These are phyloP conservation scores for Candida dendrica DNA, from an alignment of 805 yeast genomes.

Conservation along the genomic window DNA sequence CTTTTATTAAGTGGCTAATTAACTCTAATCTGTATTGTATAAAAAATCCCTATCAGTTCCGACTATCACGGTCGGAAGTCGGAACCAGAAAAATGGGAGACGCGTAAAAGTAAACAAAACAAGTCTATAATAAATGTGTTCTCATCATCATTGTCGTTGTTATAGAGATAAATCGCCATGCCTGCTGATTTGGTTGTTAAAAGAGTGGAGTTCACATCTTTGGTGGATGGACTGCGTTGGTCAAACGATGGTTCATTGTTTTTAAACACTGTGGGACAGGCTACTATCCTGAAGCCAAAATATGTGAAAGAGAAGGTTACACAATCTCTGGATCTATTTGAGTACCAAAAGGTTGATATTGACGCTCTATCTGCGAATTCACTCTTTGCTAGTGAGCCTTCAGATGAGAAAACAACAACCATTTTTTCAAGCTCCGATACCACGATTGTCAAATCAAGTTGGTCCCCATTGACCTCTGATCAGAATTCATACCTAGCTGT, in stretches of 20 bases:
- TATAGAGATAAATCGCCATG: constrained; percentile 2
- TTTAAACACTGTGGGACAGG: constrained; percentile 12
- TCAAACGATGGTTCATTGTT: constrained; percentile 18
- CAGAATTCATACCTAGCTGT: constrained; percentile 12
- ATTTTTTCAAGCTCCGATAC: constrained; percentile 9
- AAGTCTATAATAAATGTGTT: too few relatives aligned
- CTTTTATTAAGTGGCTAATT: too few relatives aligned
- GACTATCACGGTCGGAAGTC: background rate
- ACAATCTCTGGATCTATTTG: constrained; percentile 11
- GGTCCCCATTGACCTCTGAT: constrained; percentile 16
- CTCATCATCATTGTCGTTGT: too few relatives aligned
- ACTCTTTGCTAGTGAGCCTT: constrained; percentile 5
- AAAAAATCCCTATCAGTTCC: background rate
- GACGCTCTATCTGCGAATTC: constrained; percentile 8
- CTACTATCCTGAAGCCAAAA: constrained; percentile 16
- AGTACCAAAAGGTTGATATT: constrained; percentile 6
- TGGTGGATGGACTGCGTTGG: constrained; percentile 13
- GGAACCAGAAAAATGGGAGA: background rate
- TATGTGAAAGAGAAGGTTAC: constrained; percentile 8
- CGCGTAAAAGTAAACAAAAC: background rate
- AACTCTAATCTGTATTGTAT: too few relatives aligned
- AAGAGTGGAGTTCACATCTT: constrained; percentile 11
- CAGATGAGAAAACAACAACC: constrained; percentile 14
- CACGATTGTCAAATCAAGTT: constrained; percentile 6
- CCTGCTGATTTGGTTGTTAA: constrained; percentile 4